Percentiles rank a stretch among this genome's conserved stretches.
phyloP scores from a whole-genome alignment of 805 yeast genomes.

The Saccharomyces cerevisiae region DNA sequence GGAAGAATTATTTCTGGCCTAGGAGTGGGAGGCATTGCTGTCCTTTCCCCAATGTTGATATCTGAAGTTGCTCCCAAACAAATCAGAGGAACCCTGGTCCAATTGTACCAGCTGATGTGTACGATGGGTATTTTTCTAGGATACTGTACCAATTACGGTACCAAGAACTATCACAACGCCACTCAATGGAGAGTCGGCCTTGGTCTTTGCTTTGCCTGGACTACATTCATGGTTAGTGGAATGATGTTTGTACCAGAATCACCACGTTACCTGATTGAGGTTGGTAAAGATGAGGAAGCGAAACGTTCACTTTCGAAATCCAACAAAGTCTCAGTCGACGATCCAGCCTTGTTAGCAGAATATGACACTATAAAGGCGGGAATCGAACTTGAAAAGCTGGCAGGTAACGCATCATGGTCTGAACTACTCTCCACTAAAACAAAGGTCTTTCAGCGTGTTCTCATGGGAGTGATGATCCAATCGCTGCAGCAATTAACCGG shows the following conservation, averaged over 20 bases:
- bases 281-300: constrained; percentile 52
- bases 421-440: constrained; percentile 63
- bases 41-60: constrained; percentile 63
- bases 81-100: constrained; percentile 60
- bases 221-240: constrained; percentile 28
- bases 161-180: constrained; percentile 47
- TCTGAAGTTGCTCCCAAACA: constrained; percentile 61
- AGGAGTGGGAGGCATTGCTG: constrained; percentile 67
- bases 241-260: constrained; percentile 56
- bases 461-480: constrained; percentile 48
- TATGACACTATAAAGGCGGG: constrained; percentile 51
- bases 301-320: constrained; percentile 46
- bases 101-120: constrained; percentile 57
- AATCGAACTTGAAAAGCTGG: constrained; percentile 48
- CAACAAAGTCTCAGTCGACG: constrained; percentile 46
- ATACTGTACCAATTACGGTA: constrained; percentile 63
- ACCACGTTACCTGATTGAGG: constrained; percentile 54
- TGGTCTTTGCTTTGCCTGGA: constrained; percentile 45
- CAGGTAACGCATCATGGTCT: constrained; percentile 58
- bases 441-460: constrained; percentile 40
- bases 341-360: constrained; percentile 48
- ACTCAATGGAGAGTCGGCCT: constrained; percentile 68
- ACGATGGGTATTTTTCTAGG: constrained; percentile 64
- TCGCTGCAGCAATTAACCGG: constrained; percentile 62
- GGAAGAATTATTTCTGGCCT: constrained; percentile 40